These are phyloP conservation scores for Syzygium aqueum DNA, from an alignment of 345 rosid species.

Conservation along the genomic window DNA sequence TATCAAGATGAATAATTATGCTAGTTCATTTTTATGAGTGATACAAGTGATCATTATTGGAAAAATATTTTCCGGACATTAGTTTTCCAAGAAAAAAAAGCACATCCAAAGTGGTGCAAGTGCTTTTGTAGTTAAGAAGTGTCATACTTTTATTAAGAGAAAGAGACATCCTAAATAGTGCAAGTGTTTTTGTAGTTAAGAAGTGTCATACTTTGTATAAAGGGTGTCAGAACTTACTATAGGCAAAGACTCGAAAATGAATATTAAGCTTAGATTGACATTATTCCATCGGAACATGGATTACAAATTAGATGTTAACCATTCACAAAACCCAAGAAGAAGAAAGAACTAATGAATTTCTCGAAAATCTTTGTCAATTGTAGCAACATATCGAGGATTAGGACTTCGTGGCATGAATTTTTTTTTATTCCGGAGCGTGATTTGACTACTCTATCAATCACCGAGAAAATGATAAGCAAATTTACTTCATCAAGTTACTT, in stretches of 20 bases:
- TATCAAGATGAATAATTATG: background rate
- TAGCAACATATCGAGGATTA: background rate
- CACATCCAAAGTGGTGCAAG: background rate
- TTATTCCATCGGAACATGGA: background rate
- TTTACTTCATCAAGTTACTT: background rate
- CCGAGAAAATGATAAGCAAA: background rate
- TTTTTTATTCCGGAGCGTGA: background rate
- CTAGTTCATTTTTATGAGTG: rapidly evolving
- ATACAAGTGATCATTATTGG: background rate
- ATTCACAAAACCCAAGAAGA: background rate
- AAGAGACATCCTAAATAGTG: background rate
- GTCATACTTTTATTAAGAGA: background rate
- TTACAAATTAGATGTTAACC: background rate
- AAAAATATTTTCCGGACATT: rapidly evolving
- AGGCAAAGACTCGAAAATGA: background rate
- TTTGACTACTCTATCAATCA: background rate
- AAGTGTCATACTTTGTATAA: no score
- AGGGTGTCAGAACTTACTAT: background rate
- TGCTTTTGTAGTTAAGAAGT: background rate
- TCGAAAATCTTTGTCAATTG: rapidly evolving
- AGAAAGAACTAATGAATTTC: background rate
- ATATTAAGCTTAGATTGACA: background rate
- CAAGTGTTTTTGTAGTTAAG: background rate
- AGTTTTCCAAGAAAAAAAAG: background rate
- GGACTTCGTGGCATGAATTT: background rate